phyloP scores from a whole-genome alignment of 345 rosid genomes.

The Acer yangbiense region DNA sequence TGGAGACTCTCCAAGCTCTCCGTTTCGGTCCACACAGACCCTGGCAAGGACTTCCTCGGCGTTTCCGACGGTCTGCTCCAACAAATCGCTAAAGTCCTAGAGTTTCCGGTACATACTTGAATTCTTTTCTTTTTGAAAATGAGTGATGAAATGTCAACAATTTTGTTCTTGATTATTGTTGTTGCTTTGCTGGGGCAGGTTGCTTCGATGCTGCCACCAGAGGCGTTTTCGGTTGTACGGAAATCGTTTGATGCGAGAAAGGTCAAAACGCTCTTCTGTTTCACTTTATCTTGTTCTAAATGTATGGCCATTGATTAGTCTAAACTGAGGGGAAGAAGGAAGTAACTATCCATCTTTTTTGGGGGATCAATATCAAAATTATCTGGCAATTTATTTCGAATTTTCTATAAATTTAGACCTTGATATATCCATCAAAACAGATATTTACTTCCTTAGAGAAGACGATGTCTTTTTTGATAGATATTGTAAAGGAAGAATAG shows the following conservation, averaged over 20 bases:
- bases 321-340: too few relatives aligned
- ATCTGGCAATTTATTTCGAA: too few relatives aligned
- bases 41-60: conserved; percentile 76
- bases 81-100: conserved; percentile 72
- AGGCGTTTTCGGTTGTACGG: conserved; percentile 82
- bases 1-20: conserved; percentile 89
- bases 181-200: conserved; percentile 46
- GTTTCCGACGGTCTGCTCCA: conserved; percentile 73
- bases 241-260: conserved; percentile 96
- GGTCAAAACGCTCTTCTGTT: conserved; percentile 33
- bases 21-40: conserved; percentile 71
- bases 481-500: background rate
- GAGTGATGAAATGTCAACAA: background rate
- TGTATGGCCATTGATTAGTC: too few relatives aligned
- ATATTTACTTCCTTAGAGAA: too few relatives aligned
- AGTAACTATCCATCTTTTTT: too few relatives aligned
- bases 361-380: too few relatives aligned
- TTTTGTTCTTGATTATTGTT: background rate
- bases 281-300: too few relatives aligned
- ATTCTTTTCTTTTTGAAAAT: too few relatives aligned
- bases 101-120: conserved; percentile 62
- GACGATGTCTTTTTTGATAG: background rate
- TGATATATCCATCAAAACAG: too few relatives aligned
- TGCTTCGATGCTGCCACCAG: conserved; percentile 80
- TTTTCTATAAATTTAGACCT: too few relatives aligned